These are phyloP conservation scores for Lactarius psammicola DNA, from an alignment of 768 basidiomycete genomes.

Conservation along the genomic window DNA sequence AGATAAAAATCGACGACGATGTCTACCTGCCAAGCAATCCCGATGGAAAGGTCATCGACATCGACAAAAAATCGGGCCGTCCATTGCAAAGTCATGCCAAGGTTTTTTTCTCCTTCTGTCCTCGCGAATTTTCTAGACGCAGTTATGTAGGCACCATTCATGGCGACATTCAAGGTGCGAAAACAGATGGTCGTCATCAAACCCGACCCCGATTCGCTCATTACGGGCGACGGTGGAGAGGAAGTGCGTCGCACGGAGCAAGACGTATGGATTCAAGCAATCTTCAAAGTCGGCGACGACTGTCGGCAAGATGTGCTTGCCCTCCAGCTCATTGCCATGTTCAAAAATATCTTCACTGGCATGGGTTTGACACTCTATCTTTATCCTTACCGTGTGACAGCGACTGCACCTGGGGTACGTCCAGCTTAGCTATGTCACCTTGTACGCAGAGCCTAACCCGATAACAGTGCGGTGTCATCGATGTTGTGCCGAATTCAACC, in stretches of 20 bases:
- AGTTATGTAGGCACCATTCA: conserved; percentile 83
- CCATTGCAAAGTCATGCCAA: conserved; percentile 98
- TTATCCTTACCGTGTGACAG: conserved; percentile 95
- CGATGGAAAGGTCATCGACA: conserved; percentile 93
- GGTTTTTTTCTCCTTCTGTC: conserved; percentile 42
- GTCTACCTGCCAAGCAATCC: conserved; percentile 98
- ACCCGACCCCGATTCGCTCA: conserved; percentile 69
- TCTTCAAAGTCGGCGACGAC: conserved; percentile 99
- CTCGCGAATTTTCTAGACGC: conserved; percentile 12
- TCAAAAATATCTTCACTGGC: conserved; percentile 93
- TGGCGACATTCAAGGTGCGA: conserved; percentile 99
- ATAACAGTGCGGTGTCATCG: conserved; percentile 91
- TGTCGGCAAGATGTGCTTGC: conserved; percentile 99
- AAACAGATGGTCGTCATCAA: conserved; percentile 73
- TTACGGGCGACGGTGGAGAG: conserved; percentile 60
- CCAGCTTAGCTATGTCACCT: neutral
- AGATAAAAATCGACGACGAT: conserved; percentile 88
- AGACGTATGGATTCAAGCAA: conserved; percentile 94
- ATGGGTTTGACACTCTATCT: conserved; percentile 89
- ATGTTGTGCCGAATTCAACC: conserved; percentile 96
- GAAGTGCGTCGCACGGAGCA: conserved; percentile 48
- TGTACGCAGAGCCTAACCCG: conserved; percentile 4
- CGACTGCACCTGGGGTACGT: conserved; percentile 90
- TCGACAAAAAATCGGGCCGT: conserved; percentile 94
- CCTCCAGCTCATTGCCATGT: conserved; percentile 97